Evolutionary conservation across 2,329 filamentous ascomycete genomes (phyloP), one percentile per base, ranked within the genome.

Genomic region (Fusarium protoensiforme): DNA sequence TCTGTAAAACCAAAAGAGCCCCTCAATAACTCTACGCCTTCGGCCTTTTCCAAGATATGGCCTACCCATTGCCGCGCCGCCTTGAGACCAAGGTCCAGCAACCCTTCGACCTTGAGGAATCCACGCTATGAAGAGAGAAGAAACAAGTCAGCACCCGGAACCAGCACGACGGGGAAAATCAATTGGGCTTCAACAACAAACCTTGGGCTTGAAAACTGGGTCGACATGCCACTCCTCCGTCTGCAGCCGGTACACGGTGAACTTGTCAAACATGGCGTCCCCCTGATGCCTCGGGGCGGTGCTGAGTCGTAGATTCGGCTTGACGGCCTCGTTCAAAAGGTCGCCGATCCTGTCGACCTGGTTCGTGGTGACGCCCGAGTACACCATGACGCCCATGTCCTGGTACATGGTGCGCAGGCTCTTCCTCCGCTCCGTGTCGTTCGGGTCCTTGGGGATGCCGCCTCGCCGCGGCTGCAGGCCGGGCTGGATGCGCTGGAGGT

Each of bases 301-400:
- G 20, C 31, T 41, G 18, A 65, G 16, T 27, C 59, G 38, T 8
- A 33, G 20, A 7, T 73, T 73, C 57, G 61, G 59, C 8, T 61
- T n/a, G 7, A 74, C 51, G 0, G 72, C 38, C 31, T 58, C 41
- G 11, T 39, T 16, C 11, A 83, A 51, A 0, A 82, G 39, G 11
- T 69, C 48, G 8, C 71, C 77, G 6, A 83, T 78, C 8, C 58
- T 27, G 13, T 22, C 5, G 1, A 75, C 71, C 64, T 82, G 76
- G 16, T 10, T 4, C 2, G 65, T 59, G 9, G 65, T 66, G 7
- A 77, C 73, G 1, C 81, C 81, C 7, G 77, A 76, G 60, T 75
- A 83, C 14, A 78, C 75, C 20, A 82, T 43, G 3, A 81, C 76
- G 4, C 81, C 81, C 1, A 81, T 72, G 54, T 82, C 81, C 22